A percentile compares a stretch with the other conserved stretches of the same genome.
Conservation (phyloP, 2,329 filamentous ascomycete genomes). For the Talaromyces sp. region DNA sequence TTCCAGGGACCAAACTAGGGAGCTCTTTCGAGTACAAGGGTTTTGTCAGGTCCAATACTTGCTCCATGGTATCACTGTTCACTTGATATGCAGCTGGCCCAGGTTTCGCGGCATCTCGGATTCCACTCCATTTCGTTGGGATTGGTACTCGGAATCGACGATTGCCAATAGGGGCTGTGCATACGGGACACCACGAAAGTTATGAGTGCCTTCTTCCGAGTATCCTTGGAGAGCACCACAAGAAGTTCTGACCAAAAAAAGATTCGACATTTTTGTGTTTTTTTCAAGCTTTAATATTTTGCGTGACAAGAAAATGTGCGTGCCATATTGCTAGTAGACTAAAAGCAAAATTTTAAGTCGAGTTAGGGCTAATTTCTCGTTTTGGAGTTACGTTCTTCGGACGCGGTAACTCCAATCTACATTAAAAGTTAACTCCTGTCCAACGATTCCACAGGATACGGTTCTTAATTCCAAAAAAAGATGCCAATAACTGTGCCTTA, state of each 20-base stretch:
- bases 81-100: background rate
- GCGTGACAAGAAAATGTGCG: too few species aligned
- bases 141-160: background rate
- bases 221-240: background rate
- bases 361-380: too few species aligned
- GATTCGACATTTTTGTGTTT: background rate
- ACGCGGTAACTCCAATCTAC: too few species aligned
- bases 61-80: background rate
- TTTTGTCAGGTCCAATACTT: background rate
- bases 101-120: background rate
- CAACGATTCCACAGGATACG: too few species aligned
- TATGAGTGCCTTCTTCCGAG: background rate
- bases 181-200: background rate
- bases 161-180: background rate
- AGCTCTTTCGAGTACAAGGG: background rate
- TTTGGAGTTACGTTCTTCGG: too few species aligned
- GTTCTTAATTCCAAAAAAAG: too few species aligned
- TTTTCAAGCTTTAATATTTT: too few species aligned
- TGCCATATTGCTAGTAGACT: too few species aligned
- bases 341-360: too few species aligned
- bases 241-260: background rate
- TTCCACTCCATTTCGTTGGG: background rate
- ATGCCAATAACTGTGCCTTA: too few species aligned
- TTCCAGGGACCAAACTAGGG: background rate
- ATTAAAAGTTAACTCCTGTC: too few species aligned